phyloP scores from a whole-genome alignment of 2,329 filamentous ascomycete genomes.

The Cyphellophora europaea region DNA sequence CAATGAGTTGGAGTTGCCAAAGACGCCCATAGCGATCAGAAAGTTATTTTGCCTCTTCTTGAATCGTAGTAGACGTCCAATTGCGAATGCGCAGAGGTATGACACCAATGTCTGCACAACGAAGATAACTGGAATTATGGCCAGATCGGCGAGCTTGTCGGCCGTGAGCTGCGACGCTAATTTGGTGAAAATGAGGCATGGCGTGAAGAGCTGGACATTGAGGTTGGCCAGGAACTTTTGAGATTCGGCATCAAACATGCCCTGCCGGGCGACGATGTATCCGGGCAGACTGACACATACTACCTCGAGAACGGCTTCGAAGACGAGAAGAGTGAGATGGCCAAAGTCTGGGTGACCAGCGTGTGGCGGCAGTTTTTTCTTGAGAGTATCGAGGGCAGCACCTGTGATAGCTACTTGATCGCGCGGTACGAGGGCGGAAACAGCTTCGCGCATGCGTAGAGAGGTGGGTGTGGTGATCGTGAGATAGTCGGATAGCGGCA shows the following conservation, averaged over 20 bases:
- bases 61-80: constrained; percentile 71
- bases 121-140: constrained; percentile 93
- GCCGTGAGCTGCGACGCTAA: constrained; percentile 88
- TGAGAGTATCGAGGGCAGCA: constrained; percentile 6
- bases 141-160: constrained; percentile 79
- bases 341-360: constrained; percentile 38
- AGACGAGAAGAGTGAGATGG: constrained; percentile 71
- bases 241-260: constrained; percentile 89
- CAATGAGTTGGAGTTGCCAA: constrained; percentile 96
- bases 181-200: constrained; percentile 96
- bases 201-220: constrained; percentile 93
- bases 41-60: constrained; percentile 84
- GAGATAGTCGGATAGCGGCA: constrained; percentile 18
- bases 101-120: constrained; percentile 78
- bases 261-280: constrained; percentile 80
- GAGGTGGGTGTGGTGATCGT: constrained; percentile 14
- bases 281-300: constrained; percentile 91
- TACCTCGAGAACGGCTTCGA: constrained; percentile 89
- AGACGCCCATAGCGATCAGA: constrained; percentile 92
- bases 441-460: constrained; percentile 10
- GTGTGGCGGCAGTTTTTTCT: constrained; percentile 4
- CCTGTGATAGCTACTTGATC: constrained; percentile 13
- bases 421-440: constrained; percentile 8
- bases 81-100: constrained; percentile 61
- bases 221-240: constrained; percentile 96